Conservation (phyloP, 2,329 filamentous ascomycete genomes). For the Volutella citrinella region DNA sequence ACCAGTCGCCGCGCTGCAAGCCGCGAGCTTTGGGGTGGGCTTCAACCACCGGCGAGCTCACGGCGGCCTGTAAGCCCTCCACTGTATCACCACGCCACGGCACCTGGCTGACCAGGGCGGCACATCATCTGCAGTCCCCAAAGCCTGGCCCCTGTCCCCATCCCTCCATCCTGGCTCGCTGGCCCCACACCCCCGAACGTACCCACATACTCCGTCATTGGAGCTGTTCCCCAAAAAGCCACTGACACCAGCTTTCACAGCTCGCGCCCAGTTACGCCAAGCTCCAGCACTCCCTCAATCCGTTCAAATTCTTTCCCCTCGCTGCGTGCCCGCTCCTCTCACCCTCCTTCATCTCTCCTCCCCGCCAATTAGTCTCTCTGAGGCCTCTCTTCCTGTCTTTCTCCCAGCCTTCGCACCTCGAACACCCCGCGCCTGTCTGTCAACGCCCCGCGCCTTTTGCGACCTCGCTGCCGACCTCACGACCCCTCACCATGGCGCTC, state of each 20-base stretch:
- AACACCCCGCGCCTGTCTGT: constrained; percentile 48
- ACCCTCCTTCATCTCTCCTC: constrained; percentile 18
- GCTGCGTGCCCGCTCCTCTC: background rate
- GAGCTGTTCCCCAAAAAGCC: constrained; percentile 20
- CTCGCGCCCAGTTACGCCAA: constrained; percentile 50
- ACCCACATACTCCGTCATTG: constrained; percentile 18
- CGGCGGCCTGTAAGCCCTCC: too few species aligned
- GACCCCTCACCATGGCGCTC: constrained; percentile 59
- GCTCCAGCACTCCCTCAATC: constrained; percentile 31
- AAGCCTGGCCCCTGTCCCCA: constrained; percentile 10
- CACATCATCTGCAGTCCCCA: background rate
- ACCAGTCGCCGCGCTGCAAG: too few species aligned
- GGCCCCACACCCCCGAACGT: constrained; percentile 9
- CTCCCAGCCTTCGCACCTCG: constrained; percentile 24
- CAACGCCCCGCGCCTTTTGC: constrained; percentile 53
- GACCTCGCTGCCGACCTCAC: constrained; percentile 51
- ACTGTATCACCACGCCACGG: too few species aligned
- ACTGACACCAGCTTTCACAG: constrained; percentile 46
- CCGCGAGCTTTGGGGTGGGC: too few species aligned
- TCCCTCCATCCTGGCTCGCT: constrained; percentile 2
- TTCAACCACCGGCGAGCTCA: background rate
- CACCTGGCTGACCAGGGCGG: too few species aligned
- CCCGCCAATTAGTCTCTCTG: too few species aligned
- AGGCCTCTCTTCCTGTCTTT: constrained; percentile 25
- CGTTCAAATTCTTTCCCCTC: constrained; percentile 13